These are phyloP conservation scores for Cordyceps tenuipes DNA, from an alignment of 2,329 filamentous ascomycete species.

Conservation along the genomic window DNA sequence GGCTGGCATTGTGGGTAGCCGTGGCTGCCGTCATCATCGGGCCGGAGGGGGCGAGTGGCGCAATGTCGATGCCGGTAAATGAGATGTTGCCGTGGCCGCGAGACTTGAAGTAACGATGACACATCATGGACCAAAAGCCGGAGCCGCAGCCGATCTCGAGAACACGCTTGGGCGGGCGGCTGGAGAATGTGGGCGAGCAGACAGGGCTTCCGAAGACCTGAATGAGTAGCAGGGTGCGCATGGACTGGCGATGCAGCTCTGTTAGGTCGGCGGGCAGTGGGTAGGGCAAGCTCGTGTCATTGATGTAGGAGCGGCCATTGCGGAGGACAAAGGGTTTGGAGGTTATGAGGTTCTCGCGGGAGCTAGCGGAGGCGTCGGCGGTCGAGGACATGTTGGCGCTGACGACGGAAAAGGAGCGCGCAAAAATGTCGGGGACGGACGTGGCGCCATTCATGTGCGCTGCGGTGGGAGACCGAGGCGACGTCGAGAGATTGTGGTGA, in stretches of 20 bases:
- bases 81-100: constrained; percentile 60
- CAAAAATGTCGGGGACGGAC: constrained; percentile 30
- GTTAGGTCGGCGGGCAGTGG: constrained; percentile 82
- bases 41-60: constrained; percentile 51
- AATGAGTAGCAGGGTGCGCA: constrained; percentile 73
- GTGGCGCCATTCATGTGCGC: constrained; percentile 28
- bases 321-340: constrained; percentile 56
- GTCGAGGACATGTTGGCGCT: constrained; percentile 39
- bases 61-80: constrained; percentile 78
- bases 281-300: constrained; percentile 64
- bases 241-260: constrained; percentile 79
- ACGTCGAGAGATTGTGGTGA: constrained; percentile 5
- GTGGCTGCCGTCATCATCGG: constrained; percentile 21
- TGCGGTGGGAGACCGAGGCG: constrained; percentile 11
- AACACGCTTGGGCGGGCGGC: constrained; percentile 64
- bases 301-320: constrained; percentile 76
- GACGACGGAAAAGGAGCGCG: constrained; percentile 14
- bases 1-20: constrained; percentile 22
- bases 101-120: constrained; percentile 68
- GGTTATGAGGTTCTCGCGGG: constrained; percentile 31
- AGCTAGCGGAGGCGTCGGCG: constrained; percentile 32
- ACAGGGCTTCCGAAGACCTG: constrained; percentile 75
- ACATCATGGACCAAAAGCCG: constrained; percentile 84
- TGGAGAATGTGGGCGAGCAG: constrained; percentile 58
- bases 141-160: constrained; percentile 83